Evolutionary conservation across 345 rosid genomes (phyloP), one percentile per base, ranked within the genome.

Genomic region (Aethionema arabicum): DNA sequence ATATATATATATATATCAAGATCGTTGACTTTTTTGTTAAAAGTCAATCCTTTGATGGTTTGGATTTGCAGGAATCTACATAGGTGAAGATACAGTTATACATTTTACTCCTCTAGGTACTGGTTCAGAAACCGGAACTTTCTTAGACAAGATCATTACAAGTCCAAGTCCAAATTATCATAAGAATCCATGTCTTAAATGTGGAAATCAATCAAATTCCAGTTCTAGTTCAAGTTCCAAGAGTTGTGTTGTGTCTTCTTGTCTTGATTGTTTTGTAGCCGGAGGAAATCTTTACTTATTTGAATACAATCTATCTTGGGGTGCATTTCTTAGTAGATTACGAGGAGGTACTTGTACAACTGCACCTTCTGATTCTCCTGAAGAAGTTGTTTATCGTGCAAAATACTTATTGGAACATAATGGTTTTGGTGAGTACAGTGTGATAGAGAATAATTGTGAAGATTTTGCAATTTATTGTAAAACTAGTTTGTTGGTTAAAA

Each of bases 401-500:
- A 63, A 44, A 7, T 85, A 56, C 49, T 76, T 83, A 8, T 75
- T 71, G 0, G 8, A 5, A 13, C 64, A 42, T 30, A 85, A 87
- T 32, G 95, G 95, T 15, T 87, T 90, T 61, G 97, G 92, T 40
- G 82, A 21, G 12, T 90, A 85, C 56, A 11, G 79, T 67, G 61
- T 82, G 14, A 83, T 87, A 72, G 79, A 74, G 50, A 90, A 87
- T 66, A 90, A 85, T 59, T 87, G 95, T 31, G 92, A 87, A 78
- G 95, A 87, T 70, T 87, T 87, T 29, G 95, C 97, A 0, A 78
- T 90, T 32, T 87, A 87, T 74, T 90, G 95, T 29, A 90, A 87
- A 65, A 87, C 97, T 0, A 88, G 95, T 52, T 44, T 82, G 56
- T 76, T 82, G 0, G 45, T 52, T 90, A 8, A 50, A 74, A 49